A percentile compares a stretch with the other conserved stretches of the same genome.
These are phyloP conservation scores for Aureobasidium sp. DNA, from an alignment of 2,329 filamentous ascomycete genomes.

Conservation along the genomic window DNA sequence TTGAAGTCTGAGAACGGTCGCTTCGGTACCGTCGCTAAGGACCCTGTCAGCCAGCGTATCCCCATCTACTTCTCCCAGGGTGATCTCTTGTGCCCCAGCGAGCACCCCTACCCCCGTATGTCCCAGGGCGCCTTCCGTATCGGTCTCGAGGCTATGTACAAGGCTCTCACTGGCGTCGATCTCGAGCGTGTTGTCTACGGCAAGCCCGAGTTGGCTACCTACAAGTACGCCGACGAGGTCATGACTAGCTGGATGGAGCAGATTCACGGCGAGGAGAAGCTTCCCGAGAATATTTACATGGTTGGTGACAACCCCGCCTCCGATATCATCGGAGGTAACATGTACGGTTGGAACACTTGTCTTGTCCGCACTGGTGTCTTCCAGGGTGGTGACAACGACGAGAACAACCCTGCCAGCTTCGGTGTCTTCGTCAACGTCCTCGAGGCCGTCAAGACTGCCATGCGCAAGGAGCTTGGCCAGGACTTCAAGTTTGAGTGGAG, in stretches of 20 bases:
- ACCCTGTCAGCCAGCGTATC: conserved; percentile 59
- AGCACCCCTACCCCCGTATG: conserved; percentile 55
- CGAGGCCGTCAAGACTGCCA: conserved; percentile 60
- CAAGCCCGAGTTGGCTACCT: conserved; percentile 68
- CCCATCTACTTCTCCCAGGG: conserved; percentile 68
- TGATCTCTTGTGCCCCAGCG: conserved; percentile 52
- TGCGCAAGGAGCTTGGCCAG: conserved; percentile 62
- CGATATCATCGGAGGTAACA: conserved; percentile 70
- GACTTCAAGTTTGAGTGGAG: conserved; percentile 66
- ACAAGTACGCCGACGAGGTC: conserved; percentile 71
- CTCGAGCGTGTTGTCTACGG: conserved; percentile 71
- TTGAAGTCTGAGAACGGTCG: conserved; percentile 61
- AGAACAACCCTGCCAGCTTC: conserved; percentile 69
- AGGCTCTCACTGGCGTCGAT: conserved; percentile 59
- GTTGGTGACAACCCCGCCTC: conserved; percentile 67
- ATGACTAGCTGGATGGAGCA: conserved; percentile 68
- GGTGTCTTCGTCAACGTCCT: conserved; percentile 68
- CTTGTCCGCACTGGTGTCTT: conserved; percentile 71
- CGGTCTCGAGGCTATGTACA: conserved; percentile 66
- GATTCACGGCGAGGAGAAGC: conserved; percentile 63
- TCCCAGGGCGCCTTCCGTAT: conserved; percentile 71
- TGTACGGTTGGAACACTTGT: conserved; percentile 77
- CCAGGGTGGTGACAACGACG: conserved; percentile 68
- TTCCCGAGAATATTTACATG: conserved; percentile 69
- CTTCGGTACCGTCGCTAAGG: conserved; percentile 57